These are phyloP conservation scores for Arctium minus DNA, from an alignment of 129 eudicot genomes.

Conservation along the genomic window DNA sequence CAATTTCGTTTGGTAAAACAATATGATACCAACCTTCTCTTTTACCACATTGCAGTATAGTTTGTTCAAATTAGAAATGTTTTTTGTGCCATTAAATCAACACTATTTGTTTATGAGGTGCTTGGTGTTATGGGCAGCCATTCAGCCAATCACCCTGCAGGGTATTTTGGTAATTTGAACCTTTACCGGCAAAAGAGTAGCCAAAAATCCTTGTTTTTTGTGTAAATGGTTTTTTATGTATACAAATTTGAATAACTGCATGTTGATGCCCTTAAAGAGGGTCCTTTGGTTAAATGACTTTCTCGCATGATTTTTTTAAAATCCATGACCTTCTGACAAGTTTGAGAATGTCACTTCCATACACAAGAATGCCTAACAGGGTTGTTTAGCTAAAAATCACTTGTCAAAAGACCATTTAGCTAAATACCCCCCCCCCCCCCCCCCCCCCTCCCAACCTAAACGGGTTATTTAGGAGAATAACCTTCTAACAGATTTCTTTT, in stretches of 20 bases:
- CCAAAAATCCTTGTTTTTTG: not conserved
- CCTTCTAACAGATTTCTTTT: not conserved
- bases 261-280: not conserved
- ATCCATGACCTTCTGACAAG: not conserved
- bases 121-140: not conserved
- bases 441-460: no score
- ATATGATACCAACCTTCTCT: not conserved
- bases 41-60: not conserved
- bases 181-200: not conserved
- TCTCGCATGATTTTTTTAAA: no score
- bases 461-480: not conserved
- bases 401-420: not conserved
- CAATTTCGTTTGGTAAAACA: conserved; percentile 54
- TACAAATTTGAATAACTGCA: not conserved
- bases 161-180: not conserved
- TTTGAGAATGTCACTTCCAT: not conserved
- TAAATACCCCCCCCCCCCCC: no score
- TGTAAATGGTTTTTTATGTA: not conserved
- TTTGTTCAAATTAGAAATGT: not conserved
- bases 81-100: not conserved
- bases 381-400: not conserved
- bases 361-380: not conserved
- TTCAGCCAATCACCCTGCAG: not conserved
- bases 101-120: not conserved
- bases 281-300: not conserved